Percentiles rank a stretch among this genome's conserved stretches.
Conservation (phyloP, 140 eudicot species). For the Bidens hawaiensis region DNA sequence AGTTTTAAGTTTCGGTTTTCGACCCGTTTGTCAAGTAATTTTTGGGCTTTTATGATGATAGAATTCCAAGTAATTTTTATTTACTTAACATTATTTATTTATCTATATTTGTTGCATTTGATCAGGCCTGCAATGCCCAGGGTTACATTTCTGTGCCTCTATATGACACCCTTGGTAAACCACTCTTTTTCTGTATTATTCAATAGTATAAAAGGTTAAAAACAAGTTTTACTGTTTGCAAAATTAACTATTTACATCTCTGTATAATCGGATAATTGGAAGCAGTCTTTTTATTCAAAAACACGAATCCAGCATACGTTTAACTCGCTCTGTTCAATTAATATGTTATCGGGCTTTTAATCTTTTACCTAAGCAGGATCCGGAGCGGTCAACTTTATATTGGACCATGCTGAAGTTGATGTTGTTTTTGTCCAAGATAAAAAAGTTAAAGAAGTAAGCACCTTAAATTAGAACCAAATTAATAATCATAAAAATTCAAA, state of each 20-base stretch:
- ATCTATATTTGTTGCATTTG: background rate
- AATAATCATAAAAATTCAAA: background rate
- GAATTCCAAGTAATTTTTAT: background rate
- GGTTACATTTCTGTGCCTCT: conserved; percentile 89
- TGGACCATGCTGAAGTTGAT: conserved; percentile 92
- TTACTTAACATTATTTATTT: background rate
- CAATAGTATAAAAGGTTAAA: background rate
- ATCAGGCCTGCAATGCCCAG: conserved; percentile 88
- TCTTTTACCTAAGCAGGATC: conserved; percentile 44
- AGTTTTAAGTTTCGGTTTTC: conserved; percentile 11
- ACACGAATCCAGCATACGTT: background rate
- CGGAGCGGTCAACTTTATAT: conserved; percentile 72
- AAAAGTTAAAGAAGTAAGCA: conserved; percentile 79
- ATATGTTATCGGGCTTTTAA: background rate
- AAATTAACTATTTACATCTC: background rate
- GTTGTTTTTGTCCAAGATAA: conserved; percentile 77
- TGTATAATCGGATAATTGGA: background rate
- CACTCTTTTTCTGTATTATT: background rate
- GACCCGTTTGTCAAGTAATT: background rate
- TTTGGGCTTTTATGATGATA: background rate
- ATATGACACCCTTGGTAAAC: conserved; percentile 90
- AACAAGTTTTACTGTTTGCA: background rate
- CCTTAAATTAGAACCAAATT: conserved; percentile 6
- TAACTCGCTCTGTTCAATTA: background rate
- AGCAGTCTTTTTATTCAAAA: background rate